phyloP scores from a whole-genome alignment of 2,329 filamentous ascomycete genomes.

The Paracorniculantispora psalliotae region DNA sequence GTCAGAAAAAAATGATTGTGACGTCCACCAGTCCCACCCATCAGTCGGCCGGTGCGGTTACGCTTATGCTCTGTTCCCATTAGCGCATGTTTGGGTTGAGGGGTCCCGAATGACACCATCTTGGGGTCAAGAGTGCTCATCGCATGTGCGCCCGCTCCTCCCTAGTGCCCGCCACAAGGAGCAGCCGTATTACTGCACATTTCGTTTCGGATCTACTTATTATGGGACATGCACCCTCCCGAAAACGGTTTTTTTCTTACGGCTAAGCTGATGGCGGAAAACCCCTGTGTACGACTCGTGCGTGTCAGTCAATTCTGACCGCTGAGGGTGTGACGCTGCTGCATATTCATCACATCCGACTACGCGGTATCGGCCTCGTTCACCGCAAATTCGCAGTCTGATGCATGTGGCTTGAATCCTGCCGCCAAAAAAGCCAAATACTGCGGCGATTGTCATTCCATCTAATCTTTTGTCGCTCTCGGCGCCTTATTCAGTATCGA shows the following conservation, averaged over 20 bases:
- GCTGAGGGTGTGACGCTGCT: neutral
- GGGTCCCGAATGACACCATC: conserved; percentile 15
- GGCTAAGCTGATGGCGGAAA: neutral
- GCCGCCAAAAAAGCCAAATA: neutral
- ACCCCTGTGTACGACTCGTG: neutral
- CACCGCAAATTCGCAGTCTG: neutral
- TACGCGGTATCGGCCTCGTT: neutral
- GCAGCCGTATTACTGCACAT: neutral
- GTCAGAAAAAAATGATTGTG: conserved; percentile 1
- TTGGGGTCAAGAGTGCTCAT: conserved; percentile 6
- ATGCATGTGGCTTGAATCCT: neutral
- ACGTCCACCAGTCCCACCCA: conserved; percentile 2
- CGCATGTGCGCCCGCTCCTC: conserved; percentile 5
- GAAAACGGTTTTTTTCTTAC: neutral
- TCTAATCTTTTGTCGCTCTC: neutral
- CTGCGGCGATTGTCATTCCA: neutral
- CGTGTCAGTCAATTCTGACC: too few species aligned
- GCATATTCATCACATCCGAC: neutral
- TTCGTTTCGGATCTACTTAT: neutral
- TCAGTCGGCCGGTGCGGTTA: conserved; percentile 11
- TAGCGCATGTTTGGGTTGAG: conserved; percentile 8
- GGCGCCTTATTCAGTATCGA: neutral
- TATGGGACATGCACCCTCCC: neutral
- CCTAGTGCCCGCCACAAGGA: neutral
- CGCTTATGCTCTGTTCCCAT: conserved; percentile 4